Evolutionary conservation across 2,329 filamentous ascomycete genomes (phyloP).

Genomic region (Nothopassalora personata): DNA sequence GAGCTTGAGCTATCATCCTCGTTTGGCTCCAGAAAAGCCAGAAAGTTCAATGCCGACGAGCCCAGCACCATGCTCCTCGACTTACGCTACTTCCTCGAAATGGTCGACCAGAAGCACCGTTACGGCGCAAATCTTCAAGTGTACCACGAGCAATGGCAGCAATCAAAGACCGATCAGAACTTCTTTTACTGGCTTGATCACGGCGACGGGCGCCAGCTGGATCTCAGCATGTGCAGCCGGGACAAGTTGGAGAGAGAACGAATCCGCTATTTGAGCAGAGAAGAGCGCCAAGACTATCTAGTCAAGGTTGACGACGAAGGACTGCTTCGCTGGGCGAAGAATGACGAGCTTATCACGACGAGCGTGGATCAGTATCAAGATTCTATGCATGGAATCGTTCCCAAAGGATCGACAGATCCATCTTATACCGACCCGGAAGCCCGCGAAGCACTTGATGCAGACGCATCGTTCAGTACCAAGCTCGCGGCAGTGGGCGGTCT

Average conservation of each 20-base stretch:
- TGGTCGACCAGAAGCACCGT: constrained; percentile 67
- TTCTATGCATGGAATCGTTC: constrained; percentile 59
- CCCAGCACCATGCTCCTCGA: constrained; percentile 72
- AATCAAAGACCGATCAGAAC: constrained; percentile 67
- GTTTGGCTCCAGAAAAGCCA: constrained; percentile 50
- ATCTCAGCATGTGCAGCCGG: constrained; percentile 65
- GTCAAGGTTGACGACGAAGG: constrained; percentile 70
- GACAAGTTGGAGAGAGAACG: constrained; percentile 70
- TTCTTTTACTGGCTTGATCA: constrained; percentile 92
- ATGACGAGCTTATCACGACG: constrained; percentile 70
- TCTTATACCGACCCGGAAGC: constrained; percentile 28
- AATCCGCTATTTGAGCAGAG: constrained; percentile 76
- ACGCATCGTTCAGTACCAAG: constrained; percentile 11
- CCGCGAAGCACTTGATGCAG: constrained; percentile 7
- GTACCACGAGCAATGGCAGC: constrained; percentile 81
- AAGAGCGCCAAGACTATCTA: constrained; percentile 75
- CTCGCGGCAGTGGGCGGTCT: constrained; percentile 15
- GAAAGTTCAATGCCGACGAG: constrained; percentile 46
- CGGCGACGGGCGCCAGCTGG: constrained; percentile 64
- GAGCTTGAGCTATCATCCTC: constrained; percentile 29
- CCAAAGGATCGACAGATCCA: constrained; percentile 36
- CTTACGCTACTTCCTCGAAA: constrained; percentile 75
- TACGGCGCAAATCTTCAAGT: constrained; percentile 75
- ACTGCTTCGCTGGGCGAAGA: constrained; percentile 77
- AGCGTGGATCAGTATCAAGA: constrained; percentile 67